These are phyloP conservation scores for Begonia masoniana DNA, from an alignment of 306 rosid genomes.

Conservation along the genomic window DNA sequence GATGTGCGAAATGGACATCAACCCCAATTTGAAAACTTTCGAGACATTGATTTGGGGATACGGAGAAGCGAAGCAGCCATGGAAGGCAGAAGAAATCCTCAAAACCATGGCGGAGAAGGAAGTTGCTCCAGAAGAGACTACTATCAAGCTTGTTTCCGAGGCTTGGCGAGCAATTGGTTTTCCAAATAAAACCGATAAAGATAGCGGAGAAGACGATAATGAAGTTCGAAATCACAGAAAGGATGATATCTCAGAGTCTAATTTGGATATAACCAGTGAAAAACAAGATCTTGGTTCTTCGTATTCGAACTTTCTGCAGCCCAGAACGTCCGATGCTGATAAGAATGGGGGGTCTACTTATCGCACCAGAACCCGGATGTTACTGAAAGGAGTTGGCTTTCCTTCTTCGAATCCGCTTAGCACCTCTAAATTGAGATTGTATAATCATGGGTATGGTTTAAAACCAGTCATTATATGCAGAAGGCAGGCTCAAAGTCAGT, in stretches of 20 bases:
- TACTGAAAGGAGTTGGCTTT: conserved; percentile 20
- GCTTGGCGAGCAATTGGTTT: conserved; percentile 85
- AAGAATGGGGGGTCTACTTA: conserved; percentile 30
- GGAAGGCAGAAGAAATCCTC: conserved; percentile 83
- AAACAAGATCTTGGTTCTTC: conserved; percentile 33
- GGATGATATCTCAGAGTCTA: conserved; percentile 22
- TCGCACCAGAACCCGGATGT: conserved; percentile 38
- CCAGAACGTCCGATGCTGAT: conserved; percentile 28
- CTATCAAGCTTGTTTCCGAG: conserved; percentile 57
- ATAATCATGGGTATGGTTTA: conserved; percentile 18
- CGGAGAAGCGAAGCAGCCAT: conserved; percentile 85
- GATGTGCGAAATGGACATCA: conserved; percentile 45
- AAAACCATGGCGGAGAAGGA: conserved; percentile 49
- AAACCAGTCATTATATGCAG: conserved; percentile 31
- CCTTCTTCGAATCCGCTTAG: conserved; percentile 19
- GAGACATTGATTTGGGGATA: conserved; percentile 97
- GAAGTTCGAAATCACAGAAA: conserved; percentile 11
- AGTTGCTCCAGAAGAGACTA: conserved; percentile 44
- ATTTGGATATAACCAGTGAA: conserved; percentile 23
- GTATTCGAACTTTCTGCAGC: conserved; percentile 28
- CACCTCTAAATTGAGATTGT: conserved; percentile 25
- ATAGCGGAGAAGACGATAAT: conserved; percentile 25
- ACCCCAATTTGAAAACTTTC: conserved; percentile 65
- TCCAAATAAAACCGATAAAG: conserved; percentile 38
- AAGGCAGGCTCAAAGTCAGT: conserved; percentile 30